Conservation (phyloP, 495 filamentous ascomycete genomes). For the Penicillium parvum region DNA sequence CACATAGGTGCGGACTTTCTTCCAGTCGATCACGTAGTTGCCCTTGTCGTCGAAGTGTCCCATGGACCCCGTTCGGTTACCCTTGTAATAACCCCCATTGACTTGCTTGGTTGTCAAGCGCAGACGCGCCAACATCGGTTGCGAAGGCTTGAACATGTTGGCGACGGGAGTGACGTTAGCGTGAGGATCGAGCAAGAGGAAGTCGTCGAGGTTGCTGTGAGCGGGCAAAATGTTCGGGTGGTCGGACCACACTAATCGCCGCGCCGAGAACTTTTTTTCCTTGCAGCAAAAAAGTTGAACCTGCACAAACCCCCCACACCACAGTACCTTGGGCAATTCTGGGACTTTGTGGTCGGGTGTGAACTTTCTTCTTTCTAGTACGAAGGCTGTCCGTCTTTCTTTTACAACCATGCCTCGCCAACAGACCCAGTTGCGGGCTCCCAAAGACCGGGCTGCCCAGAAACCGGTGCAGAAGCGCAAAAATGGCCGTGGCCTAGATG, state of each 20-base stretch:
- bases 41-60: constrained; percentile 82
- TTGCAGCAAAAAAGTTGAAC: constrained; percentile 29
- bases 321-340: constrained; percentile 8
- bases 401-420: constrained; percentile 61
- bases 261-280: constrained; percentile 43
- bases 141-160: constrained; percentile 65
- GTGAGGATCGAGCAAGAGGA: not conserved
- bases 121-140: constrained; percentile 59
- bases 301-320: constrained; percentile 14
- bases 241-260: constrained; percentile 32
- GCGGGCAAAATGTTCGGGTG: constrained; percentile 19
- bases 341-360: constrained; percentile 5
- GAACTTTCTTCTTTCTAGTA: constrained; percentile 4
- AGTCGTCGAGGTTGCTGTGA: constrained; percentile 5
- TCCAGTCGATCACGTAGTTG: constrained; percentile 75
- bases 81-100: constrained; percentile 95
- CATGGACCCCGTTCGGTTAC: constrained; percentile 80
- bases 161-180: not conserved
- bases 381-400: not conserved
- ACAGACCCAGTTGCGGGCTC: constrained; percentile 48
- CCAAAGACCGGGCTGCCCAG: constrained; percentile 46
- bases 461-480: constrained; percentile 46
- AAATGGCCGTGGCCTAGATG: constrained; percentile 64
- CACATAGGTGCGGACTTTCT: constrained; percentile 86
- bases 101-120: constrained; percentile 89